Conservation (phyloP, 2,329 filamentous ascomycete genomes). For the Xylariaceae sp. region DNA sequence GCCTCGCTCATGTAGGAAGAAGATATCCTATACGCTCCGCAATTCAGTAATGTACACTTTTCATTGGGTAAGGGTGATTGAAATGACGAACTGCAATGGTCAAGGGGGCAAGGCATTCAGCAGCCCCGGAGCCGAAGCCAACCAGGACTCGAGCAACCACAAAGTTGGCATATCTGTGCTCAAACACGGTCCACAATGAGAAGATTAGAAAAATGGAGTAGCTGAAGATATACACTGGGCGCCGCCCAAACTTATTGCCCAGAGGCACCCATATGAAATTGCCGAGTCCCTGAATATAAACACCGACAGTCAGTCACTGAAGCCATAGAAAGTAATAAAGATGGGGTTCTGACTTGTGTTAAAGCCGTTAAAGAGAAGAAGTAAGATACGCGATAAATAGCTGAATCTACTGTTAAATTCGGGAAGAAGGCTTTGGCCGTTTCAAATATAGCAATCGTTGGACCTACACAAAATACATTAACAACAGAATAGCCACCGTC, state of each 20-base stretch:
- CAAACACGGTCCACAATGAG: slow-evolving; percentile 41
- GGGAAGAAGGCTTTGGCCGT: slow-evolving; percentile 47
- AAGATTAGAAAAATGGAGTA: slow-evolving; percentile 41
- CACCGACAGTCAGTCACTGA: neutral
- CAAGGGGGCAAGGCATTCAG: slow-evolving; percentile 41
- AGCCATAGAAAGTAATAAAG: neutral
- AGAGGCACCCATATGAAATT: slow-evolving; percentile 46
- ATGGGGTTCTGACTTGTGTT: slow-evolving; percentile 34
- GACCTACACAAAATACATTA: slow-evolving; percentile 26
- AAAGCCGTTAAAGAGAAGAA: slow-evolving; percentile 51
- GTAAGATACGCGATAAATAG: slow-evolving; percentile 45
- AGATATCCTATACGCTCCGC: slow-evolving; percentile 43
- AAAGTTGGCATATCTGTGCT: slow-evolving; percentile 38
- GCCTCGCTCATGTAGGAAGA: slow-evolving; percentile 54
- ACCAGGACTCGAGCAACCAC: slow-evolving; percentile 47
- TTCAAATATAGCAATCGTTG: slow-evolving; percentile 46
- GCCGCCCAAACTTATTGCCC: slow-evolving; percentile 43
- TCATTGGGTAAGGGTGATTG: neutral
- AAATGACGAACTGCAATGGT: slow-evolving; percentile 18
- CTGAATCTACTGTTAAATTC: slow-evolving; percentile 23
- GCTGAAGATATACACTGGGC: slow-evolving; percentile 40
- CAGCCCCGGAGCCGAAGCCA: slow-evolving; percentile 51
- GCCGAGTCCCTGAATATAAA: slow-evolving; percentile 31
- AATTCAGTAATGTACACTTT: neutral
- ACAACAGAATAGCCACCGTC: neutral